phyloP scores from a whole-genome alignment of 2,329 filamentous ascomycete genomes.

The Fusarium nanum region DNA sequence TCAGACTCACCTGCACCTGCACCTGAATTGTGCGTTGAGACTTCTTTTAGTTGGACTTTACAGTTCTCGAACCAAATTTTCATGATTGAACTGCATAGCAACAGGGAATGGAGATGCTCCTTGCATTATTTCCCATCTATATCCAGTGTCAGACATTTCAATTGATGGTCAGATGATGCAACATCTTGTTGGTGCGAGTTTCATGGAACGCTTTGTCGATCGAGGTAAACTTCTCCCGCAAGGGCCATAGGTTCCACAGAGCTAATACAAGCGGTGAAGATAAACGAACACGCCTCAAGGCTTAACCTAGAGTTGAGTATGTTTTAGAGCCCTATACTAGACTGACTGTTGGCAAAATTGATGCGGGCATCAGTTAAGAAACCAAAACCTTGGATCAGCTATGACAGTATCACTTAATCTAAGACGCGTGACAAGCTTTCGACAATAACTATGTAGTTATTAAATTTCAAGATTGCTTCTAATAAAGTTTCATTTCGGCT shows the following conservation, averaged over 20 bases:
- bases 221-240: background rate
- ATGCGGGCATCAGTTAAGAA: background rate
- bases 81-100: background rate
- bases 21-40: background rate
- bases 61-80: background rate
- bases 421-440: no score
- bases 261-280: background rate
- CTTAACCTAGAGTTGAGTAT: background rate
- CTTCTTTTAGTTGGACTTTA: background rate
- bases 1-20: background rate
- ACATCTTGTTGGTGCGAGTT: background rate
- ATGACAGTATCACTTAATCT: background rate
- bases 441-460: background rate
- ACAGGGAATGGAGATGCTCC: background rate
- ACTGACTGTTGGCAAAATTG: background rate
- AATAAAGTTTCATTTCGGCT: background rate
- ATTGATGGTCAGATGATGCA: background rate
- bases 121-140: constrained; percentile 1
- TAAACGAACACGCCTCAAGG: background rate
- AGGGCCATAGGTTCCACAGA: background rate
- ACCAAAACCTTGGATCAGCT: background rate
- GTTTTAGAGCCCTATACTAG: background rate
- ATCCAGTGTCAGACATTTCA: background rate
- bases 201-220: background rate
- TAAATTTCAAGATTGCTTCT: background rate